Evolutionary conservation across 1,284 basidiomycete species (phyloP), one percentile per base, ranked within the genome.

Genomic region (Malassezia furfur): DNA sequence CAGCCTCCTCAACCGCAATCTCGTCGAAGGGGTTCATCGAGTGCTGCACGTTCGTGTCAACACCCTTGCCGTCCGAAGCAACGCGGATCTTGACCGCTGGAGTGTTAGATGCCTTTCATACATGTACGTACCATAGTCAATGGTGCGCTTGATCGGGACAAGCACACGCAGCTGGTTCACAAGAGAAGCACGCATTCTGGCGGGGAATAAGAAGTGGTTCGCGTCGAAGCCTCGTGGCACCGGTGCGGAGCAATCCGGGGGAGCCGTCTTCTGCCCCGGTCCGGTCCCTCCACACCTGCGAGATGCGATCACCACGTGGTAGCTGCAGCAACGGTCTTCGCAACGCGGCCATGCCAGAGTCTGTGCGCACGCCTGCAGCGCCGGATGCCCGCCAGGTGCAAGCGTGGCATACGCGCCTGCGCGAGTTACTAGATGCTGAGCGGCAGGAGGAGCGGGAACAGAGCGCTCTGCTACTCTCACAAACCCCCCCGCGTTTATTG

Each of bases 1-100:
- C 85, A 50, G 94, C 93, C 78, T 98, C 94, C 78, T 99, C 93
- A 47, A 98, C 88, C 51, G 94, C 93, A 52, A 76, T 75, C 57
- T 76, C 74, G 57, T 76, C 74, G 59, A 76, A 76, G 0, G 74
- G 74, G 69, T 76, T 96, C 68, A 73, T 72, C 49, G 67, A 65
- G 60, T 73, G 68, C 63, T 74, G 72, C 56, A 72, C 72, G 40
- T 73, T 72, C 32, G 67, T 67, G 60, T 73, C 72, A 30, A 74
- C 70, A 36, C 70, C 68, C 61, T 73, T 74, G 31, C 70, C 70
- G 43, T 73, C 72, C 48, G 70, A 67, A 7, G 65, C 65, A 32
- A 73, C 68, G 22, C 72, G 67, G 60, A 74, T 72, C 66, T 73
- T 74, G 63, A 74, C 72, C 38, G 70, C 69, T 57, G 28, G 5